Conservation (phyloP, 805 yeast species). For the Clavispora asparagi region DNA sequence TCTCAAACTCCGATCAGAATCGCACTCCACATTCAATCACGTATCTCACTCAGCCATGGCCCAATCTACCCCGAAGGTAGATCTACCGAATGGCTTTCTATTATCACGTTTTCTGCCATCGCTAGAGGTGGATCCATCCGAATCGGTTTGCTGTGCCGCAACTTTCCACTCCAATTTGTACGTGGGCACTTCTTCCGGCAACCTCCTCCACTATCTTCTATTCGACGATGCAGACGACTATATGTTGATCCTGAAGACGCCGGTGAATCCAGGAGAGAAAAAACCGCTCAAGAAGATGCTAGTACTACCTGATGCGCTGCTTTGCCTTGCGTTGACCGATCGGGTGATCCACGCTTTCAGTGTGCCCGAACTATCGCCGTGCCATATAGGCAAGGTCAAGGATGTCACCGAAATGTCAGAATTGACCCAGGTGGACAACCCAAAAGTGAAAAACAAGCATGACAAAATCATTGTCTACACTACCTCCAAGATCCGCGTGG, state of each 20-base stretch:
- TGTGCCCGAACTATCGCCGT: constrained; percentile 36
- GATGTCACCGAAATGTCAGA: constrained; percentile 31
- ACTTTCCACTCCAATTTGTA: constrained; percentile 28
- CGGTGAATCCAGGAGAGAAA: constrained; percentile 7
- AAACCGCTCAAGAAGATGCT: constrained; percentile 21
- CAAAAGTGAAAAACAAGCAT: constrained; percentile 6
- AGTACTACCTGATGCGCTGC: constrained; percentile 19
- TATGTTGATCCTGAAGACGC: constrained; percentile 23
- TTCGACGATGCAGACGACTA: constrained; percentile 36
- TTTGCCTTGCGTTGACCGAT: constrained; percentile 24
- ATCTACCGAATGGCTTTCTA: background rate
- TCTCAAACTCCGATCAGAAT: background rate
- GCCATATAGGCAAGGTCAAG: constrained; percentile 31
- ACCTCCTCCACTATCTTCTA: constrained; percentile 32
- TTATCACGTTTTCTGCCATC: background rate
- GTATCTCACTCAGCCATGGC: background rate
- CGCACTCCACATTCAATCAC: background rate
- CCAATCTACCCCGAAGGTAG: background rate
- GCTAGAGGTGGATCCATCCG: background rate
- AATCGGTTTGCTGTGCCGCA: constrained; percentile 16
- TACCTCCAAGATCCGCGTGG: constrained; percentile 24
- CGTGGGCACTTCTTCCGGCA: constrained; percentile 33
- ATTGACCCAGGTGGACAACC: constrained; percentile 9
- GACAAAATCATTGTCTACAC: constrained; percentile 30
- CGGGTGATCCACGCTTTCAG: constrained; percentile 21